A percentile compares a stretch with the other conserved stretches of the same genome.
Conservation (phyloP, 2,329 filamentous ascomycete species). For the Microascus cirrosus region DNA sequence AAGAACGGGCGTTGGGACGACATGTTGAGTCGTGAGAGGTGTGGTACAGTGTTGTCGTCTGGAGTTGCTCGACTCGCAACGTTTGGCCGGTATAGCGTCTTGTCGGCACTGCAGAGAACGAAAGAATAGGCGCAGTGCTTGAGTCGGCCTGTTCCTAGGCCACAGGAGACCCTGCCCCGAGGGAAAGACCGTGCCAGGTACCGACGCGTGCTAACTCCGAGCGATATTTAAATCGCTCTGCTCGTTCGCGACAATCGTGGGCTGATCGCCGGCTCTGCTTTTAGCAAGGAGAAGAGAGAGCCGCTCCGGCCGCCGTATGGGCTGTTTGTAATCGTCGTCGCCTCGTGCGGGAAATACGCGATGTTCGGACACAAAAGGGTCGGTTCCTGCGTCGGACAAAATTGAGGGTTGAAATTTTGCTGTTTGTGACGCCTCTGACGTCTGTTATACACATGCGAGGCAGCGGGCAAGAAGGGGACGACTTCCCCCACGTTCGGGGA, state of each 20-base stretch:
- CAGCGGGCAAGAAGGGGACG: background rate
- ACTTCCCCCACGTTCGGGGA: background rate
- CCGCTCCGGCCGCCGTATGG: background rate
- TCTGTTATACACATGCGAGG: background rate
- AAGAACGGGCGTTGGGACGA: slow-evolving; percentile 44
- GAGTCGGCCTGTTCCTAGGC: background rate
- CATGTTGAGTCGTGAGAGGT: slow-evolving; percentile 19
- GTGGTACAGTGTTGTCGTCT: background rate
- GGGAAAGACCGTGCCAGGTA: background rate
- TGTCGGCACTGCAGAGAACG: background rate
- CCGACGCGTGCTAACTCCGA: background rate
- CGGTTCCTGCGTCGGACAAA: too few relatives aligned
- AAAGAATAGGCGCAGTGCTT: background rate
- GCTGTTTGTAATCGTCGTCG: background rate
- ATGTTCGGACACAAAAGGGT: too few relatives aligned
- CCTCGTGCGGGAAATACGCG: background rate
- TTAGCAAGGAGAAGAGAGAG: too few relatives aligned
- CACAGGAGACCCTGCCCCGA: background rate
- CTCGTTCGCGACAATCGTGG: background rate
- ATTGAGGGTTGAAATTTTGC: too few relatives aligned
- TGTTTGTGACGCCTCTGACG: background rate
- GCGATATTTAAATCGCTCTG: background rate
- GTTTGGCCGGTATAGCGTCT: background rate
- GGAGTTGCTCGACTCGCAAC: background rate
- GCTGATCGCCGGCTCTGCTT: too few relatives aligned